Base-by-base conservation (phyloP, 78 protist species). In the Dictyostelium firmibasis region DNA sequence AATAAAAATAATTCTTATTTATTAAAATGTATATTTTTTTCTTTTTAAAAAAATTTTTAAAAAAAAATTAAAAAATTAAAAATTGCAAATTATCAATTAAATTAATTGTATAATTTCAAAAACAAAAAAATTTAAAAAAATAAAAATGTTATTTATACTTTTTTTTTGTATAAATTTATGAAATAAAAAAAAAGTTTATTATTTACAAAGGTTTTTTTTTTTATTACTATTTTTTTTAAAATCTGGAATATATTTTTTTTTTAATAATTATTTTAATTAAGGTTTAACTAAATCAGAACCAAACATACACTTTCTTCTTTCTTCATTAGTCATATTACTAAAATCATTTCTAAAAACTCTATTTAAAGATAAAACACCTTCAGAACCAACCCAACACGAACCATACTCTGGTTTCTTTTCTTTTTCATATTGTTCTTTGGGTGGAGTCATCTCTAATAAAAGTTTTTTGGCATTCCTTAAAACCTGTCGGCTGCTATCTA, bases 401-500 rank as follows among this genome's bases (percentile, higher is more conserved):
- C 94, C 94, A 81, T 44, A 89, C 10, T 70, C 72, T 9, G 81
- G 64, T 18, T 47, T 50, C 27, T 89, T 89, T 8, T 85, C 53
- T 10, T n/a, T 20, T 60, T 83, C 91, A 29, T 86, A 84, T 36
- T 81, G 74, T 33, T 81, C 96, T 25, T 62, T 33, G 0, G 85
- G 1, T 16, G 87, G 81, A n/a, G 92, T 67, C 94, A 81, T 89
- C 57, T 89, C 94, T 0, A 89, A 67, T 31, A 96, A 72, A 0
- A 96, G 44, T 31, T 84, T 85, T 69, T 96, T 96, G 5, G 97
- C 97, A 29, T 84, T 96, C 36, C 96, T 75, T n/a, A 96, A 72
- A 1, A 96, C 97, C 25, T 96, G 97, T 84, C 93, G 76, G 4
- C 96, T 41, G 33, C 95, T 79, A 43, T 96, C 97, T 53, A 96